Evolutionary conservation across 352 stramenopile genomes (phyloP), one percentile per base, ranked within the genome.

Genomic region (Thalassiosira delicatula): DNA sequence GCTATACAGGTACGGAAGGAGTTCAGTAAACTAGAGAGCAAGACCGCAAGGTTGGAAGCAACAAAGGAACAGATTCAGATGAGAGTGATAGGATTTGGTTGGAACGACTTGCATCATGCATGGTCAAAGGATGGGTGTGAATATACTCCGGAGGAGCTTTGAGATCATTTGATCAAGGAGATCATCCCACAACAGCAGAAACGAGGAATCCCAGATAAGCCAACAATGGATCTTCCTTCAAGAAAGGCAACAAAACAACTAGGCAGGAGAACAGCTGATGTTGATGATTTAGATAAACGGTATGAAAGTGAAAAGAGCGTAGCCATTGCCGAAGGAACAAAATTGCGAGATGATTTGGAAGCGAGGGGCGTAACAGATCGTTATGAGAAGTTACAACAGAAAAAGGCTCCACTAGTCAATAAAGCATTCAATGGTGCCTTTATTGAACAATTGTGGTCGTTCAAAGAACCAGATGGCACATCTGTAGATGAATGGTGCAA

Each of bases 51-150:
- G 30, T 17, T 66, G 7, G n/a, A 37, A 14, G 71, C 14, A 25
- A 5, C 73, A 23, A 84, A 66, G 37, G 59, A 62, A 25, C 49
- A 70, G 49, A 79, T 78, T 57, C 49, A 2, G 29, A 70, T 79
- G 2, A 12, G 53, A 21, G 25, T 21, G 11, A 60, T 68, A 32
- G 69, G 68, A 44, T 59, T 84, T 69, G 76, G 76, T 21, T 84
- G 76, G 76, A 11, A 79, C 30, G 67, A 76, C 57, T 2, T 68
- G 35, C 25, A 59, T 21, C 49, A 27, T 66, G 12, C 54, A 3
- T 83, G 68, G 66, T 78, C 65, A n/a, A 70, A 63, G 30, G 8
- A 54, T 62, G 70, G 70, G 14, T 8, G 17, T 60, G 42, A 68
- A 7, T 69, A 69, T 21, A 61, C 54, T 11, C 14, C 42, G 27